Evolutionary conservation across 257 asterid genomes (phyloP).

Genomic region (Solanum appendiculatum): DNA sequence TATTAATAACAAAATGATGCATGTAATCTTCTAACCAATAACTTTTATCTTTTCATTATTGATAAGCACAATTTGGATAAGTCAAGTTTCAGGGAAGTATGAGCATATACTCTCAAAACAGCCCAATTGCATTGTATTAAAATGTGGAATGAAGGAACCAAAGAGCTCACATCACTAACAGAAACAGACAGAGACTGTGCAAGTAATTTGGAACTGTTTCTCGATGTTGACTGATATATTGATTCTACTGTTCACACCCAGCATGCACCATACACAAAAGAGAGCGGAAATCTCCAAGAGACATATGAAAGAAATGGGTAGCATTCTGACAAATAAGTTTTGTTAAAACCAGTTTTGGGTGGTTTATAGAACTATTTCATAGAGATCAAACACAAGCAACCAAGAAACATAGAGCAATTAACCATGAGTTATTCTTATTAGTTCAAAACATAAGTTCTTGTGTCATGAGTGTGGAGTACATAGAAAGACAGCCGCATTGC

Average conservation of each 20-base stretch:
- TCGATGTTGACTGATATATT: background rate
- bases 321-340: background rate
- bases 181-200: background rate
- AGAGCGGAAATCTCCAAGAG: background rate
- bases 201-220: background rate
- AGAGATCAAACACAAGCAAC: background rate
- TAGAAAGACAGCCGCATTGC: background rate
- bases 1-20: background rate
- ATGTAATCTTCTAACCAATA: background rate
- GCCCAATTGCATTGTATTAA: background rate
- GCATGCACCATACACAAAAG: background rate
- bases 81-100: background rate
- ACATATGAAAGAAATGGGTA: background rate
- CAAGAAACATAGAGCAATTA: background rate
- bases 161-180: background rate
- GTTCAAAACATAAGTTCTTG: background rate
- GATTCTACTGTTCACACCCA: background rate
- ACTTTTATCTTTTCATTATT: background rate
- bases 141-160: background rate
- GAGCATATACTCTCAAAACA: background rate
- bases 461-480: background rate
- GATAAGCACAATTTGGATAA: background rate
- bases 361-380: background rate
- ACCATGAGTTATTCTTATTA: background rate
- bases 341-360: background rate